Conservation (phyloP, 2,329 filamentous ascomycete genomes). For the Pyricularia sp. region DNA sequence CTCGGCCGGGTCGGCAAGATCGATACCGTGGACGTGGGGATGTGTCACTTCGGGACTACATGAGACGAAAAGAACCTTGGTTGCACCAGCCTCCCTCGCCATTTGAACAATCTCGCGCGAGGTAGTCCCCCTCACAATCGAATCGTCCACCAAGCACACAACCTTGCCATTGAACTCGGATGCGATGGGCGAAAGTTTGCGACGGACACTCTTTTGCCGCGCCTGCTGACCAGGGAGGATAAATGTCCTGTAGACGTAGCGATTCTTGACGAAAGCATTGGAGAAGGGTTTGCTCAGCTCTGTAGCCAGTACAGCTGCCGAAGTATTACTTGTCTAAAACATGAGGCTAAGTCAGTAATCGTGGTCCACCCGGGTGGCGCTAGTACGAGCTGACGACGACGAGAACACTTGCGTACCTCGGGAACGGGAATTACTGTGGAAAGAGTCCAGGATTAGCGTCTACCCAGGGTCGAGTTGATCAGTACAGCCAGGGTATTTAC, state of each 20-base stretch:
- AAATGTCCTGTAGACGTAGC: slow-evolving; percentile 79
- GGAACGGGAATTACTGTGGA: neutral
- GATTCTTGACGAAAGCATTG: slow-evolving; percentile 79
- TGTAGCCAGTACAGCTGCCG: slow-evolving; percentile 64
- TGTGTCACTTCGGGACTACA: slow-evolving; percentile 75
- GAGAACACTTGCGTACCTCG: neutral
- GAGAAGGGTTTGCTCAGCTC: slow-evolving; percentile 63
- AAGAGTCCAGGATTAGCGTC: neutral
- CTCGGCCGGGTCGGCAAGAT: slow-evolving; percentile 22
- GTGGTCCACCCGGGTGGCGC: neutral
- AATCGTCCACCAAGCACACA: slow-evolving; percentile 78
- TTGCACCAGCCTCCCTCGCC: slow-evolving; percentile 7
- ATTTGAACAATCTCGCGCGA: slow-evolving; percentile 39
- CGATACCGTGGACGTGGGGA: slow-evolving; percentile 56
- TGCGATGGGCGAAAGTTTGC: slow-evolving; percentile 79
- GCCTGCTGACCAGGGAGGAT: slow-evolving; percentile 58
- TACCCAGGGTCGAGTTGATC: neutral
- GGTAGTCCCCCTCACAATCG: slow-evolving; percentile 41
- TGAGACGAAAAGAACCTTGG: slow-evolving; percentile 59
- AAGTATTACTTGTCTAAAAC: slow-evolving; percentile 56
- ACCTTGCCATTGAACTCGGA: slow-evolving; percentile 72
- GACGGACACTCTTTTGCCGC: slow-evolving; percentile 72
- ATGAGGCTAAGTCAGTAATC: neutral
- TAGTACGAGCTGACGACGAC: neutral
- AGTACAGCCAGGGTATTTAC: neutral